Conservation (phyloP, 2,329 filamentous ascomycete species). For the Aspergillus fumigatus region DNA sequence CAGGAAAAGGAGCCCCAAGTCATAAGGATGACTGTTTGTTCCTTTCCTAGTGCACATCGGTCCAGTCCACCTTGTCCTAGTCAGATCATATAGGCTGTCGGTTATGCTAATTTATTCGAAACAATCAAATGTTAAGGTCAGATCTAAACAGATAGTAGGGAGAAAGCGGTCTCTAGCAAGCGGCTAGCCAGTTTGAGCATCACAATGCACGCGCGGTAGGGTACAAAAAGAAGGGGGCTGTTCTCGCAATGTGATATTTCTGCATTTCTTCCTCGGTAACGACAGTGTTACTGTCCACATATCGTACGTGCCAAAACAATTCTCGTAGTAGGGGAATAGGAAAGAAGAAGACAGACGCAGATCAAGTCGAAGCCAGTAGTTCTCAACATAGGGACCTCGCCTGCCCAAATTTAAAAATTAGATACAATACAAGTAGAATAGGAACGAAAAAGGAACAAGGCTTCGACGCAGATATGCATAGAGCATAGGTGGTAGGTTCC, state of each 20-base stretch:
- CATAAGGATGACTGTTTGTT: not conserved
- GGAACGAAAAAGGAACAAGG: slow-evolving; percentile 12
- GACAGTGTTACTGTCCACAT: not conserved
- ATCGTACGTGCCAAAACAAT: slow-evolving; percentile 7
- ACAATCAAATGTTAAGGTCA: not conserved
- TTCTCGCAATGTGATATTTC: not conserved
- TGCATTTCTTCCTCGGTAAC: not conserved
- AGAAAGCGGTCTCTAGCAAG: not conserved
- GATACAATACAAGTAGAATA: slow-evolving; percentile 28
- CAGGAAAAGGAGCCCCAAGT: not conserved
- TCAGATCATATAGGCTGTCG: not conserved
- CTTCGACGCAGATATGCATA: slow-evolving; percentile 7
- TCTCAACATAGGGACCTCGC: slow-evolving; percentile 6
- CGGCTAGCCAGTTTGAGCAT: not conserved
- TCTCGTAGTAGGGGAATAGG: not conserved
- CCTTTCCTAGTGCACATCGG: not conserved
- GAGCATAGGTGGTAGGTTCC: slow-evolving; percentile 9
- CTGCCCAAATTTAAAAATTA: slow-evolving; percentile 19
- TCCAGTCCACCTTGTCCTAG: not conserved
- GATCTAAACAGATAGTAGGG: not conserved
- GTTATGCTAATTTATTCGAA: not conserved
- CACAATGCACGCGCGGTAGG: not conserved
- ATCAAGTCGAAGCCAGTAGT: slow-evolving; percentile 8
- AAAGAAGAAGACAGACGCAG: slow-evolving; percentile 1
- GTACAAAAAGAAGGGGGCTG: not conserved